Conservation (phyloP, 179 eudicot genomes). For the Patellifolia procumbens region DNA sequence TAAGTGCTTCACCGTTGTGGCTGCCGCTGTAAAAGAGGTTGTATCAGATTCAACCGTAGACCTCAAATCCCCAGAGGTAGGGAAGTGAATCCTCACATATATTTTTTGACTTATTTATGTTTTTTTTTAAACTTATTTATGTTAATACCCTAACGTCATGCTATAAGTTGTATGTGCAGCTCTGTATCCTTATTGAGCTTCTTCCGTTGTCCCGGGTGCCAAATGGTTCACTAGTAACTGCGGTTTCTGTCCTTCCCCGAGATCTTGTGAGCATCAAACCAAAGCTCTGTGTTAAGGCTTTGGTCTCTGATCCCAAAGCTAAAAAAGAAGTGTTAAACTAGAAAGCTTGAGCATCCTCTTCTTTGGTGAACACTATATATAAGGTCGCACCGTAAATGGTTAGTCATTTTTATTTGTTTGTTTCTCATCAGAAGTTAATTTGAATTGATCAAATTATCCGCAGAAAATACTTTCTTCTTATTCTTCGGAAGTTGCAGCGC, state of each 20-base stretch:
- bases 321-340: conserved; percentile 17
- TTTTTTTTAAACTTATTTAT: background rate
- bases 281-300: conserved; percentile 54
- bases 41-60: conserved; percentile 67
- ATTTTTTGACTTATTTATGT: too few species aligned
- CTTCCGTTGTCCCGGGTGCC: conserved; percentile 66
- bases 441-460: background rate
- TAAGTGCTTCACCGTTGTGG: conserved; percentile 66
- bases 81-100: background rate
- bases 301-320: conserved; percentile 48
- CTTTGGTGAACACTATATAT: too few species aligned
- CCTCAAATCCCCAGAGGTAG: conserved; percentile 70
- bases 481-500: too few species aligned
- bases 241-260: conserved; percentile 65
- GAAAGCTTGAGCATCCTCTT: background rate
- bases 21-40: conserved; percentile 57
- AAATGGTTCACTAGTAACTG: conserved; percentile 50
- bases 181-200: conserved; percentile 59
- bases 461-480: too few species aligned
- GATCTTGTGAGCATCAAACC: conserved; percentile 63
- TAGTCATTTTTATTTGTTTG: background rate
- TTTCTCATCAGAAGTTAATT: background rate
- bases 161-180: conserved; percentile 34
- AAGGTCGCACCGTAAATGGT: too few species aligned
- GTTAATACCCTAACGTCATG: background rate